These are phyloP conservation scores for Apiospora koreana DNA, from an alignment of 2,329 filamentous ascomycete genomes.

Conservation along the genomic window DNA sequence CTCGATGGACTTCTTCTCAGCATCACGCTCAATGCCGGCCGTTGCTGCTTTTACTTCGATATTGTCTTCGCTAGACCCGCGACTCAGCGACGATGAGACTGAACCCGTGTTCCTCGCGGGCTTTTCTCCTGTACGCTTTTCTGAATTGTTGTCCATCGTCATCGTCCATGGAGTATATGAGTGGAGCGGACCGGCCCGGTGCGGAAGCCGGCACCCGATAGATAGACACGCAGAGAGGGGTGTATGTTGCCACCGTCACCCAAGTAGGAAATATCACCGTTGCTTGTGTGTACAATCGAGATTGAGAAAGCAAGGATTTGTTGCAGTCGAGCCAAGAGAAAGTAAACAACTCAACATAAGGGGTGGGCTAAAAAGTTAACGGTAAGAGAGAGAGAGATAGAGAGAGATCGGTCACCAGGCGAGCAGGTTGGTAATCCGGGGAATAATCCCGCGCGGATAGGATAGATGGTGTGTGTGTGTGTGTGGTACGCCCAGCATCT, in stretches of 20 bases:
- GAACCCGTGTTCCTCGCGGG: neutral
- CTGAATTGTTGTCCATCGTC: neutral
- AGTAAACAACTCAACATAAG: neutral
- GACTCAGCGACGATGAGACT: neutral
- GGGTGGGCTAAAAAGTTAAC: neutral
- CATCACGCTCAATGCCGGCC: neutral
- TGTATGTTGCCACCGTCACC: neutral
- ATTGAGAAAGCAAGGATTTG: neutral
- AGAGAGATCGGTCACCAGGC: neutral
- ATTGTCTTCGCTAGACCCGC: neutral
- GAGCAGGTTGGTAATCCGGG: neutral
- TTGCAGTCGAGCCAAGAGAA: neutral
- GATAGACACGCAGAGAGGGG: neutral
- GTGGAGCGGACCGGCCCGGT: slow-evolving; percentile 3
- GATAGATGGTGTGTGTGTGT: neutral
- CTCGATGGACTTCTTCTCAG: slow-evolving; percentile 9
- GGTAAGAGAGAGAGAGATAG: no score
- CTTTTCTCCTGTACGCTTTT: neutral
- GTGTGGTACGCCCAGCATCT: neutral
- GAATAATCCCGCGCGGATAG: neutral
- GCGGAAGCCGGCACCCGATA: slow-evolving; percentile 5
- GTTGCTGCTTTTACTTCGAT: neutral
- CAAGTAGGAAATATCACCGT: neutral
- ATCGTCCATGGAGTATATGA: neutral
- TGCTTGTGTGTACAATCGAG: neutral